Evolutionary conservation across 2,329 filamentous ascomycete genomes (phyloP), one percentile per base, ranked within the genome.

Genomic region (Scedosporium minutisporum): DNA sequence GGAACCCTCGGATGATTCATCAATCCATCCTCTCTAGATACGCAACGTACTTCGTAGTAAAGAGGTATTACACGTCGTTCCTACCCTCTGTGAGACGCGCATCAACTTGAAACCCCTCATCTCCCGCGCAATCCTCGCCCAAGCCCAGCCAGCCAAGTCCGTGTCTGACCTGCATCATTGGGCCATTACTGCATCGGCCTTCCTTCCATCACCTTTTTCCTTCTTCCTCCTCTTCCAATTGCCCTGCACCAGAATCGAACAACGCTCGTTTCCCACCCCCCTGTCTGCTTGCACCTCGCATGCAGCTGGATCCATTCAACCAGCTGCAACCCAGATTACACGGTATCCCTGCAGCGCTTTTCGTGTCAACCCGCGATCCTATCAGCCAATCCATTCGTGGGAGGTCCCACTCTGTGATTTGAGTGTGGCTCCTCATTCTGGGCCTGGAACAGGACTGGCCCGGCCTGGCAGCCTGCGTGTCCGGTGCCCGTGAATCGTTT

Each of bases 311-410:
- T 59, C 29, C 48, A 55, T 42, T 57, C 48, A n/a, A 61, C 48
- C 48, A 33, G 51, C 25, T 51, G 44, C 27, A 58, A 16, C 44
- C 44, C 44, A 48, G n/a, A 48, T 48, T 48, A 48, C 44, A 48
- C 23, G 57, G 57, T 25, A 58, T 18, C 57, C 57, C 57, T 58
- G 57, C 57, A 58, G 23, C 23, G 1, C 25, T 23, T 41, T 38
- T 61, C 29, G 64, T 65, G 64, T 65, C 64, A 63, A 59, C 61
- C 64, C 55, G 64, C 62, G 23, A 14, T 46, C 33, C 44, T 46
- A 23, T 33, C 58, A 44, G 44, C 64, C 64, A 65, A 65, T 65
- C 61, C 62, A 46, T 48, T 33, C n/a, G n/a, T 18, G 12, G 29
- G 9, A 42, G 14, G 29, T 2, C 29, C 51, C 33, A 27, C n/a